Evolutionary conservation across 2,329 filamentous ascomycete genomes (phyloP).

Genomic region (Fusarium heterosporum): DNA sequence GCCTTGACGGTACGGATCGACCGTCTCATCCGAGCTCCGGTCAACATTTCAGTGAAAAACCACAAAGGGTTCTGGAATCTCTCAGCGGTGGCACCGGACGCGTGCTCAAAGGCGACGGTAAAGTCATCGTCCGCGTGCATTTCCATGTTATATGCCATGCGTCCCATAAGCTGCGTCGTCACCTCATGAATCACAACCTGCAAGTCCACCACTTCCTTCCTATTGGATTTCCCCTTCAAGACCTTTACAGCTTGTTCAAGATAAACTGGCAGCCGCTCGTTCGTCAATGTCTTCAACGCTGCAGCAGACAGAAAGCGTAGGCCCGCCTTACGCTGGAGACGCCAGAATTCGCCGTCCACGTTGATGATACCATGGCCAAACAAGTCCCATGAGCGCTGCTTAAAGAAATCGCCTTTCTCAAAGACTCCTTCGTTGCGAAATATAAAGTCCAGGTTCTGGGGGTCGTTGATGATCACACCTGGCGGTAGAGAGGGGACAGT

Average conservation of each 20-base stretch:
- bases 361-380: slow-evolving; percentile 77
- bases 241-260: slow-evolving; percentile 57
- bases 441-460: slow-evolving; percentile 71
- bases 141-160: slow-evolving; percentile 76
- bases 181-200: slow-evolving; percentile 72
- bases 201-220: slow-evolving; percentile 60
- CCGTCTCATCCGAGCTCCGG: slow-evolving; percentile 58
- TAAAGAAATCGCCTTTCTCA: slow-evolving; percentile 72
- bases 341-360: slow-evolving; percentile 72
- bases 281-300: slow-evolving; percentile 68
- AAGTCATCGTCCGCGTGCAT: slow-evolving; percentile 72
- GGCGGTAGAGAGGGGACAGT: slow-evolving; percentile 71
- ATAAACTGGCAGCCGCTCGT: slow-evolving; percentile 67
- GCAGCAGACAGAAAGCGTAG: slow-evolving; percentile 67
- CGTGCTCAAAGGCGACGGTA: slow-evolving; percentile 70
- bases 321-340: slow-evolving; percentile 71
- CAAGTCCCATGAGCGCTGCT: slow-evolving; percentile 68
- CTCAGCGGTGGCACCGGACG: slow-evolving; percentile 69
- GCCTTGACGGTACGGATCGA: slow-evolving; percentile 63
- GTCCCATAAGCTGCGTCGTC: slow-evolving; percentile 74
- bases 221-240: slow-evolving; percentile 51
- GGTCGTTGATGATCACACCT: slow-evolving; percentile 72
- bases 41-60: slow-evolving; percentile 67
- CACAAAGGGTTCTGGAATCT: slow-evolving; percentile 76
- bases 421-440: slow-evolving; percentile 71